phyloP scores from a whole-genome alignment of 2,329 filamentous ascomycete genomes.

The Trichoderma arundinaceum region DNA sequence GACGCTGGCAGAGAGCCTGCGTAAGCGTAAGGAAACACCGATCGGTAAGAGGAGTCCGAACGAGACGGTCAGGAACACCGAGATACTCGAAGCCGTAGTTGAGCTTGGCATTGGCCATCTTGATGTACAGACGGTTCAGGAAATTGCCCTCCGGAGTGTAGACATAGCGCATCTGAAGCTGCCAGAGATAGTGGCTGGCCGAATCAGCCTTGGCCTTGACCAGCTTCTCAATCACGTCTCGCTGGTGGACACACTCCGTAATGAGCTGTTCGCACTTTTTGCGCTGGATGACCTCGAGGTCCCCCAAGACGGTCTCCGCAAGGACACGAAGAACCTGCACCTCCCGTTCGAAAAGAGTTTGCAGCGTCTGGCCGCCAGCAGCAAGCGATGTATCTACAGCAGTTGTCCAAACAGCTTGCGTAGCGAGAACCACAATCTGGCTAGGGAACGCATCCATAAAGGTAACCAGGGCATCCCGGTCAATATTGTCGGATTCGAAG shows the following conservation, averaged over 20 bases:
- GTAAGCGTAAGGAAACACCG: constrained; percentile 98
- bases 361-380: constrained; percentile 72
- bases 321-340: constrained; percentile 84
- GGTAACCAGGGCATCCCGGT: constrained; percentile 71
- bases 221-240: constrained; percentile 89
- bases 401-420: constrained; percentile 92
- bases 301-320: constrained; percentile 85
- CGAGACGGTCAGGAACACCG: constrained; percentile 92
- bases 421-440: constrained; percentile 93
- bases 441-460: constrained; percentile 87
- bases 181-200: constrained; percentile 86
- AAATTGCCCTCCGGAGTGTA: constrained; percentile 83
- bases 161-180: constrained; percentile 95
- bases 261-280: constrained; percentile 99
- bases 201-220: constrained; percentile 75
- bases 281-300: constrained; percentile 82
- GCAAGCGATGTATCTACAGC: constrained; percentile 79
- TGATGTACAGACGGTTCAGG: constrained; percentile 81
- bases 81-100: constrained; percentile 98
- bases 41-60: constrained; percentile 95
- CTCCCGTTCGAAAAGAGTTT: constrained; percentile 77
- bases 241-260: constrained; percentile 97
- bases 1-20: constrained; percentile 89
- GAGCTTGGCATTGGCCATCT: constrained; percentile 95
- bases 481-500: constrained; percentile 73